A percentile compares a stretch with the other conserved stretches of the same genome.
phyloP scores from a whole-genome alignment of 176 grass and related monocot genomes.

The Oryza officinalis region DNA sequence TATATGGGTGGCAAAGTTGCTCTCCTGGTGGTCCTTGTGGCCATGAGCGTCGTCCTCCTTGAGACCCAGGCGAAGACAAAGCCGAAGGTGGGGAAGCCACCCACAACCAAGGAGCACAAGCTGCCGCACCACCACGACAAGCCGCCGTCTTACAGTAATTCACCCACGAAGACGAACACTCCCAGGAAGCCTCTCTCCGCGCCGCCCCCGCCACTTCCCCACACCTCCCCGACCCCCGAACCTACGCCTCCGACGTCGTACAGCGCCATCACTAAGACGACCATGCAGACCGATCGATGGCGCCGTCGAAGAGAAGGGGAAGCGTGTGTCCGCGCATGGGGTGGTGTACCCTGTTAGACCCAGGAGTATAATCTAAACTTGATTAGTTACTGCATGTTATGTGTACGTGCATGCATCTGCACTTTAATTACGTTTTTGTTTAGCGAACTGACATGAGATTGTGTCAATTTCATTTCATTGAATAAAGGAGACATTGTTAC shows the following conservation, averaged over 20 bases:
- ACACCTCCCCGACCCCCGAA: not conserved
- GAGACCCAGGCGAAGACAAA: slow-evolving; percentile 33
- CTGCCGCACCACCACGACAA: not conserved
- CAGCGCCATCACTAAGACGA: not conserved
- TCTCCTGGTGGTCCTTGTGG: slow-evolving; percentile 55
- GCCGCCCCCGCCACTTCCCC: no score
- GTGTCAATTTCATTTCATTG: no score
- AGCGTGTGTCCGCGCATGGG: no score
- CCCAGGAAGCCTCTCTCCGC: not conserved
- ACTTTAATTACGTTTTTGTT: no score
- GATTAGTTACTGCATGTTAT: no score
- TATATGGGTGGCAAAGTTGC: slow-evolving; percentile 41
- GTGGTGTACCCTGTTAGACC: no score
- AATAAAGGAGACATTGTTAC: no score
- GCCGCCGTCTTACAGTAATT: not conserved
- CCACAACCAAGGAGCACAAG: slow-evolving; percentile 26
- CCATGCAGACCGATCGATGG: no score
- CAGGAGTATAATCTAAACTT: no score
- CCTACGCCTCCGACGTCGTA: not conserved
- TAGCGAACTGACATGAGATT: no score
- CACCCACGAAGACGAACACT: not conserved
- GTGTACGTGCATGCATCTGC: no score
- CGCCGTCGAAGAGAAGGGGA: no score
- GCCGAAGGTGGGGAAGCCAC: slow-evolving; percentile 35
- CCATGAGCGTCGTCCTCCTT: slow-evolving; percentile 48